phyloP scores from a whole-genome alignment of 805 yeast species.

The Lipomyces orientalis region DNA sequence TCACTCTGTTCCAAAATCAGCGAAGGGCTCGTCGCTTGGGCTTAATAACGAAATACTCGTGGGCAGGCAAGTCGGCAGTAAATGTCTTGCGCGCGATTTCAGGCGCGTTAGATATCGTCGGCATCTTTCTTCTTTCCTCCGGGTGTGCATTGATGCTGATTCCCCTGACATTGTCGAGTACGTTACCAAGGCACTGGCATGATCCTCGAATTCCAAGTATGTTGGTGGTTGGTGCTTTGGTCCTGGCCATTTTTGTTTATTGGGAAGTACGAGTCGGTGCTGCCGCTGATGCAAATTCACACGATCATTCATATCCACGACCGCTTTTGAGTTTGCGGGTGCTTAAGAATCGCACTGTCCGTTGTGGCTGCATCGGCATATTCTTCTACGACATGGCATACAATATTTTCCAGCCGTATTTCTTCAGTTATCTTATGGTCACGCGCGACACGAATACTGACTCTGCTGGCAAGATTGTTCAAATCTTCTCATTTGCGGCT shows the following conservation, averaged over 20 bases:
- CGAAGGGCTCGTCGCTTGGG: conserved; percentile 31
- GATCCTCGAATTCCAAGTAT: conserved; percentile 62
- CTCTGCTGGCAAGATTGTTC: conserved; percentile 64
- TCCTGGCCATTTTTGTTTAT: conserved; percentile 55
- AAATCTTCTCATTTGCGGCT: conserved; percentile 64
- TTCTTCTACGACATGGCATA: conserved; percentile 62
- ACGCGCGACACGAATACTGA: conserved; percentile 54
- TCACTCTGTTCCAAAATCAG: conserved; percentile 35
- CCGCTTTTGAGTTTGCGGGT: conserved; percentile 63
- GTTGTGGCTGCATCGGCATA: conserved; percentile 64
- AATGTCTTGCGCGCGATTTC: conserved; percentile 11
- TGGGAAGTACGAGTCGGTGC: conserved; percentile 62
- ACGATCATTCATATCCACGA: conserved; percentile 36
- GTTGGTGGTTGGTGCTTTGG: conserved; percentile 60
- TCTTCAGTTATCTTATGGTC: conserved; percentile 66
- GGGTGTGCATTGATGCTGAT: conserved; percentile 65
- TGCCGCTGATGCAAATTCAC: conserved; percentile 18
- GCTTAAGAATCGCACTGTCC: conserved; percentile 67
- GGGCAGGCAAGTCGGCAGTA: conserved; percentile 19
- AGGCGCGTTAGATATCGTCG: conserved; percentile 63
- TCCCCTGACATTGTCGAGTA: conserved; percentile 73
- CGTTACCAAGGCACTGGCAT: conserved; percentile 55
- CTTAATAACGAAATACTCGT: conserved; percentile 22
- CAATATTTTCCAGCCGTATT: conserved; percentile 65
- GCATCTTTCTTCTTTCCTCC: conserved; percentile 57